A percentile compares a stretch with the other conserved stretches of the same genome.
Evolutionary conservation across 2,329 filamentous ascomycete genomes (phyloP).

Genomic region (Phialocephala sp.): DNA sequence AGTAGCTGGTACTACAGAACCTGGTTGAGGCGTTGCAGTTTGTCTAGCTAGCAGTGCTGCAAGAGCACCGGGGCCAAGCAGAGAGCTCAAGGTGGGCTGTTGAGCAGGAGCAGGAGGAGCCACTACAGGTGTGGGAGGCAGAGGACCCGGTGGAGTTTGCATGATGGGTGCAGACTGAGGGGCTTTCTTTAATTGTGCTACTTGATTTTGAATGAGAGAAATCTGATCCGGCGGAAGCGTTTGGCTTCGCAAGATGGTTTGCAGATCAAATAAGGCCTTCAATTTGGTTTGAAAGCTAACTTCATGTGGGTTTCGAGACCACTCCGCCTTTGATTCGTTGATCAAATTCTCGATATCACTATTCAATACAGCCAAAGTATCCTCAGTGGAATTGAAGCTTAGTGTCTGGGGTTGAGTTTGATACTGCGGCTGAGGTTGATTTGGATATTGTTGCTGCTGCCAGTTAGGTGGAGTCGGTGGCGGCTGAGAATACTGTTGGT

Average conservation of each 20-base stretch:
- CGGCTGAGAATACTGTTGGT: slow-evolving; percentile 46
- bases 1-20: slow-evolving; percentile 49
- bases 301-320: slow-evolving; percentile 79
- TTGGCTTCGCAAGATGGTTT: slow-evolving; percentile 78
- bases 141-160: slow-evolving; percentile 43
- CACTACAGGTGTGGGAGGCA: slow-evolving; percentile 38
- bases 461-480: slow-evolving; percentile 43
- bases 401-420: slow-evolving; percentile 40
- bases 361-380: slow-evolving; percentile 77
- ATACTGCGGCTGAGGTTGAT: slow-evolving; percentile 42
- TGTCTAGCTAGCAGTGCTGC: slow-evolving; percentile 62
- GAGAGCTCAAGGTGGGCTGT: slow-evolving; percentile 57
- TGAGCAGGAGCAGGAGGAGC: slow-evolving; percentile 34
- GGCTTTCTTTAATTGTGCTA: slow-evolving; percentile 67
- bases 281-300: slow-evolving; percentile 76
- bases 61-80: slow-evolving; percentile 53
- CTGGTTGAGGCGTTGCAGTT: slow-evolving; percentile 56
- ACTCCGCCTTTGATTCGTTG: slow-evolving; percentile 71
- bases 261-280: slow-evolving; percentile 84
- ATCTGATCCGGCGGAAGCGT: slow-evolving; percentile 82
- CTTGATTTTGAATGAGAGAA: slow-evolving; percentile 82
- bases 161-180: slow-evolving; percentile 42
- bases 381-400: slow-evolving; percentile 47
- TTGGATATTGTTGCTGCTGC: slow-evolving; percentile 41
- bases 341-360: slow-evolving; percentile 84